Evolutionary conservation across 441 rosid species (phyloP).

Genomic region (Euphorbia corollata): DNA sequence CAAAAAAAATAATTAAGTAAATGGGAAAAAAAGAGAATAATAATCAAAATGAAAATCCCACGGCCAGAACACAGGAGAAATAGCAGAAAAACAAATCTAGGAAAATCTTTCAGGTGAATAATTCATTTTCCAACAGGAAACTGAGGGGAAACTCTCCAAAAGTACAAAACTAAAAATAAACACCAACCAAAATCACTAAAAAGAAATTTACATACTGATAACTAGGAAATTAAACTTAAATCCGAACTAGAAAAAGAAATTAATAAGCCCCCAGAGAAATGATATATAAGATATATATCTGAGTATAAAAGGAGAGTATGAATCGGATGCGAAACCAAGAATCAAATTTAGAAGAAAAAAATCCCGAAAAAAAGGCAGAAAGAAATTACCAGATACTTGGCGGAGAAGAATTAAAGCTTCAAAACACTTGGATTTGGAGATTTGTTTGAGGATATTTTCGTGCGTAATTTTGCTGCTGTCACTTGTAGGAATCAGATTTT

Average conservation of each 20-base stretch:
- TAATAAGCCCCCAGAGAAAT: neutral
- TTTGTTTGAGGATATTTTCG: slow-evolving; percentile 13
- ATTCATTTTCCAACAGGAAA: neutral
- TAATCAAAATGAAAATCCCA: neutral
- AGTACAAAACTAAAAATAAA: slow-evolving; percentile 1
- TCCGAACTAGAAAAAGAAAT: slow-evolving; percentile 7
- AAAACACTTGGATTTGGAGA: slow-evolving; percentile 11
- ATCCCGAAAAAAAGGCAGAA: neutral
- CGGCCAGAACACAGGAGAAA: neutral
- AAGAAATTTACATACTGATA: neutral
- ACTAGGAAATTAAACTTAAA: slow-evolving; percentile 5
- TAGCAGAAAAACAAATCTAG: neutral
- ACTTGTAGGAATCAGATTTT: slow-evolving; percentile 7
- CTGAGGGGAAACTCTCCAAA: neutral
- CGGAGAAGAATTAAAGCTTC: slow-evolving; percentile 1
- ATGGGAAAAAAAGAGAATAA: neutral
- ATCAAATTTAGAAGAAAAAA: neutral
- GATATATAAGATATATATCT: neutral
- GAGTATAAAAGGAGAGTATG: neutral
- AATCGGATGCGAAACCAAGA: neutral
- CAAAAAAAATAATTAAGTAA: neutral
- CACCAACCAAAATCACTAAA: neutral
- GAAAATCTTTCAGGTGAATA: neutral
- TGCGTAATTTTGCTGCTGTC: neutral
- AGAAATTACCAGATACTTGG: slow-evolving; percentile 16